Conservation (phyloP, 1,284 basidiomycete species). For the Jaminaea rosea region DNA sequence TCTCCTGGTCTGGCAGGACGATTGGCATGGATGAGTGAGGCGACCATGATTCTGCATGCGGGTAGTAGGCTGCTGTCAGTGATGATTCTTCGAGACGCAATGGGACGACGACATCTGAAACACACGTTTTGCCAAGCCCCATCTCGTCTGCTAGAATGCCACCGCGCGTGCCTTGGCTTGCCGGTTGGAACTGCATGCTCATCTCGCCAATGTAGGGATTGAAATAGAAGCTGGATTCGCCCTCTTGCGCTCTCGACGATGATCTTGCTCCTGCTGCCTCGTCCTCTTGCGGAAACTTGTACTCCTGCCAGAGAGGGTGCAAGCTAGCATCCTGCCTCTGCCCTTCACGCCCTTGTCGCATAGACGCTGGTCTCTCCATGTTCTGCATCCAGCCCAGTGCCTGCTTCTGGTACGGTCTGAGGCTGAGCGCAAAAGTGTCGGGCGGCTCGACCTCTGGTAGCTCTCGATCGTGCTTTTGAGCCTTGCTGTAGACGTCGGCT, state of each 20-base stretch:
- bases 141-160: slow-evolving; percentile 73
- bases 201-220: slow-evolving; percentile 66
- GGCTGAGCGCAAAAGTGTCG: slow-evolving; percentile 65
- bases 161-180: slow-evolving; percentile 69
- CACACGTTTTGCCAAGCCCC: slow-evolving; percentile 48
- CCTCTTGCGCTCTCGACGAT: slow-evolving; percentile 10
- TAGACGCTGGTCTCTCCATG: slow-evolving; percentile 56
- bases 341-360: slow-evolving; percentile 1
- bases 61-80: too few relatives aligned
- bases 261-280: neutral
- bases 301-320: slow-evolving; percentile 94
- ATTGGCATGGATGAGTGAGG: slow-evolving; percentile 77
- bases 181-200: slow-evolving; percentile 73
- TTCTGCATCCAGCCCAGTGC: slow-evolving; percentile 92
- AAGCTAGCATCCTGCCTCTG: slow-evolving; percentile 52
- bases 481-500: slow-evolving; percentile 54
- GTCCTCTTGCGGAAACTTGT: slow-evolving; percentile 34
- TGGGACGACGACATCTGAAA: neutral
- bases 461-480: slow-evolving; percentile 61
- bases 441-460: slow-evolving; percentile 76
- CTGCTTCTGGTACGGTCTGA: slow-evolving; percentile 85
- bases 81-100: too few relatives aligned
- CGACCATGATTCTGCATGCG: slow-evolving; percentile 95
- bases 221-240: slow-evolving; percentile 22
- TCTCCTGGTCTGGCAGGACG: slow-evolving; percentile 15